Base-by-base conservation (phyloP, 441 rosid genomes). In the Jatropha multifida region DNA sequence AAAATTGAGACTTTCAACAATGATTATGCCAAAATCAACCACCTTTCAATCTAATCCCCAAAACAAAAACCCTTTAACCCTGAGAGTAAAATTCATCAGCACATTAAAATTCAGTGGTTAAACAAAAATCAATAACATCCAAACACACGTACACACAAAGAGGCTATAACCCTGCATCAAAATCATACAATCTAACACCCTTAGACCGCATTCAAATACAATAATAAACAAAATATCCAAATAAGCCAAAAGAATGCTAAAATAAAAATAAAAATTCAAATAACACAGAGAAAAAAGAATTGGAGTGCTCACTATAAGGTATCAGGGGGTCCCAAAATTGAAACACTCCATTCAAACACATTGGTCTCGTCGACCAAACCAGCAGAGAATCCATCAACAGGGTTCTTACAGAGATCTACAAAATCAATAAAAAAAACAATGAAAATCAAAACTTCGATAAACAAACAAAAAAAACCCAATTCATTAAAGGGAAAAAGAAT, bases 321-420 rank as follows among this genome's bases (percentile, higher is more conserved):
- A 52, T 88, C 89, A 41, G 92, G 88, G 27, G 94, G 92, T 26
- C 94, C 94, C 65, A 90, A 85, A 68, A 90, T 83, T 27, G 92
- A 81, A 27, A 90, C 92, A 67, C 86, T 82, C 92, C 94, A 88
- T 82, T 88, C 89, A 73, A 90, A 90, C 62, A 88, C 77, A 73
- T 90, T 86, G 69, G 14, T 79, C 71, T 90, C 94, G 42, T 88
- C 89, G 32, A 90, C 87, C 81, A 90, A 74, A 26, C 94, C 92
- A 18, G 94, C 90, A n/a, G 92, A 88, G 81, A 90, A 90, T 69
- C 94, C 94, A 83, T 87, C 90, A 54, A 90, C 94, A 6, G 94
- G 94, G 48, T 86, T 76, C 78, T 82, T 90, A 74, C 92, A 87
- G 60, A 88, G 94, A 88, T 88, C 94, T 87, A 81, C 49, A 65